Evolutionary conservation across 371 early-diverging fungal species (phyloP).

Genomic region (Amoeboaphelidium protococcarum): DNA sequence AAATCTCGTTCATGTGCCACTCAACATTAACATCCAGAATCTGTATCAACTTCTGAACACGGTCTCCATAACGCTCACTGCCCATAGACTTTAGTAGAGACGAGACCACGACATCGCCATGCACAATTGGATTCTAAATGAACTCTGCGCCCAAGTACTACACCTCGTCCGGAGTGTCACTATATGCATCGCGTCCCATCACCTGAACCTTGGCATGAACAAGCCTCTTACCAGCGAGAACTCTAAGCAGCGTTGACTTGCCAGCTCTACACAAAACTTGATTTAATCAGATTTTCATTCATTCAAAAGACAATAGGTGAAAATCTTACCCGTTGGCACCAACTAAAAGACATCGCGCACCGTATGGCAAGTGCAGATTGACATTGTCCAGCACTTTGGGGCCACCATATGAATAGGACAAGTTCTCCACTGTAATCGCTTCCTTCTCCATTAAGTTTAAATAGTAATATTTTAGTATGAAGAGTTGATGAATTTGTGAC

Average conservation of each 20-base stretch:
- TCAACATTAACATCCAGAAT: conserved; percentile 36
- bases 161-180: conserved; percentile 31
- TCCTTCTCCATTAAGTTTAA: too few relatives aligned
- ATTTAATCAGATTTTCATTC: too few relatives aligned
- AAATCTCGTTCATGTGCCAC: conserved; percentile 43
- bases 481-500: neutral
- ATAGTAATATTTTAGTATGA: too few relatives aligned
- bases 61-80: conserved; percentile 29
- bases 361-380: conserved; percentile 18
- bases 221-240: conserved; percentile 39
- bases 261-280: too few relatives aligned
- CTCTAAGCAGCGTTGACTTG: conserved; percentile 31
- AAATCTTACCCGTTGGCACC: conserved; percentile 20
- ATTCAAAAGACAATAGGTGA: too few relatives aligned
- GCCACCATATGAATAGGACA: conserved; percentile 31
- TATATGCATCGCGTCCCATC: conserved; percentile 31
- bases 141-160: conserved; percentile 60
- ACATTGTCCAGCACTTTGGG: conserved; percentile 24
- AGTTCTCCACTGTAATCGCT: conserved; percentile 13
- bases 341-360: conserved; percentile 27
- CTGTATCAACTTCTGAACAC: conserved; percentile 25
- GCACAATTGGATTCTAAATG: conserved; percentile 21
- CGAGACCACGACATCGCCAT: conserved; percentile 32
- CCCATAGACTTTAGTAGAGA: conserved; percentile 31
- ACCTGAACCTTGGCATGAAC: conserved; percentile 21